Evolutionary conservation across 169 alveolate species (phyloP), one percentile per base, ranked within the genome.

Genomic region (Plasmodium malariae): DNA sequence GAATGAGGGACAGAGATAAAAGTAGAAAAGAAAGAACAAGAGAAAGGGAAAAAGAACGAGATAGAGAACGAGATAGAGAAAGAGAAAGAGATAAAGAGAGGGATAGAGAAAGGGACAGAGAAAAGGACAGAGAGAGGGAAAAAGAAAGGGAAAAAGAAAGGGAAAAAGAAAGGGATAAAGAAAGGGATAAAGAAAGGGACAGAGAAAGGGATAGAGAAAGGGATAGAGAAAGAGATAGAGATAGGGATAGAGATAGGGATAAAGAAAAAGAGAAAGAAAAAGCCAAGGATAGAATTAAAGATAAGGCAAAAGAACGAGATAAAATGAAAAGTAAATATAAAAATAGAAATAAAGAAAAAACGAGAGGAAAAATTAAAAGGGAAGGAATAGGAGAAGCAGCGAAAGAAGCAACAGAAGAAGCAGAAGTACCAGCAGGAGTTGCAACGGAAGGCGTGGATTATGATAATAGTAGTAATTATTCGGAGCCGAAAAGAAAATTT

Each of bases 401-500:
- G n/a, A n/a, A n/a, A n/a, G n/a, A n/a, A n/a, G n/a, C n/a, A n/a
- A n/a, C n/a, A n/a, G n/a, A n/a, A n/a, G n/a, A n/a, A n/a, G n/a
- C n/a, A n/a, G n/a, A n/a, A n/a, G n/a, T n/a, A n/a, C n/a, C n/a
- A n/a, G n/a, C n/a, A n/a, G n/a, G n/a, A n/a, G n/a, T n/a, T n/a
- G n/a, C n/a, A n/a, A n/a, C n/a, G n/a, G n/a, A n/a, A n/a, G n/a
- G n/a, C n/a, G n/a, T n/a, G n/a, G n/a, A n/a, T n/a, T n/a, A n/a
- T 55, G 40, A 70, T 55, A 51, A 74, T 65, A 57, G 49, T 54
- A 59, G 88, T 74, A 51, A 60, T 74, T 74, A 74, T 54, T 74
- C 74, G 3, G 88, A 74, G 26, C 28, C 63, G 34, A 74, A 74
- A 34, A 74, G 65, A 60, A 74, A 65, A 60, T 11, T 48, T 74